Base-by-base conservation (phyloP, 805 yeast genomes). In the Torulaspora gathmanii region DNA sequence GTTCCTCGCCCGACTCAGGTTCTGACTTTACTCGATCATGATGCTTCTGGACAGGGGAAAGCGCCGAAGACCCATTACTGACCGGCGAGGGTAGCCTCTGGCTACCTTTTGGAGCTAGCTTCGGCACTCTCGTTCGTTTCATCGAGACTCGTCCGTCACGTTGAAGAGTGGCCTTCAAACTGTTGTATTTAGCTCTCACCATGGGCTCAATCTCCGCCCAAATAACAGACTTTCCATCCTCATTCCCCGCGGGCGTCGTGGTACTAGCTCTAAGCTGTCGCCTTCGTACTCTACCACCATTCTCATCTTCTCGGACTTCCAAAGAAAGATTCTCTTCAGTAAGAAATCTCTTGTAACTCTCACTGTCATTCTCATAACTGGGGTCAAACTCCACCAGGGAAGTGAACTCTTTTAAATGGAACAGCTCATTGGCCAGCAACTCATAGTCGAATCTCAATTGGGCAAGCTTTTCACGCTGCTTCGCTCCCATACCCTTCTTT, bases 301-400 rank as follows among this genome's bases (percentile, higher is more conserved):
- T 26, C 13, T 23, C 50, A 13, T 63, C 35, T 8, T 33, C 47
- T 3, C 67, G 26, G 22, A 23, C 13, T 13, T 45, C 47, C 13
- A 58, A 44, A 2, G 42, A 25, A 19, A 57, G 27, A 9, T 45
- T 35, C 52, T 53, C 33, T 55, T 58, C 36, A 56, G 60, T 22
- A 41, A 64, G 43, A 65, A 74, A 43, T 52, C 60, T 45, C 51
- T 57, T 44, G 57, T 68, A 50, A 57, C 72, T 67, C 13, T 68
- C 69, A 8, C 67, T 56, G 1, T 70, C 68, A 40, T 66, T 61
- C 15, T 44, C 45, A 37, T 49, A 51, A 12, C 61, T 55, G 0
- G 89, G 89, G 51, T 82, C 75, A 75, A 81, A 84, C 15, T 77
- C 78, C 0, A 73, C 77, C 34, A 83, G 59, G 0, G 86, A 79